Conservation (phyloP, 2,329 filamentous ascomycete genomes). For the Clarireedia hainanense region DNA sequence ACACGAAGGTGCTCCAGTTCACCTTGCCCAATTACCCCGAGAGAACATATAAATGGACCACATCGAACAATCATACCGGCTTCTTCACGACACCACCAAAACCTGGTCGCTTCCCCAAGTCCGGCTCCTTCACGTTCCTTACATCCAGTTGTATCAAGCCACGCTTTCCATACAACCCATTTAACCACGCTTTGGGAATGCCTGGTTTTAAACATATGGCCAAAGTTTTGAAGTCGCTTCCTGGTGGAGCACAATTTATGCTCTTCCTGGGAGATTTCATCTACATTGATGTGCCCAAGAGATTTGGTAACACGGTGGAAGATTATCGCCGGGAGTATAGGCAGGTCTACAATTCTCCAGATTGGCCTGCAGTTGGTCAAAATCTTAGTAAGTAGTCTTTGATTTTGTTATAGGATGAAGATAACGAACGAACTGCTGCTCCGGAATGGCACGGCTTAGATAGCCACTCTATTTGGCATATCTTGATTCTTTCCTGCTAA, state of each 20-base stretch:
- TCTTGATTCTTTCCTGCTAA: neutral
- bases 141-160: conserved; percentile 87
- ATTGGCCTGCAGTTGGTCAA: conserved; percentile 69
- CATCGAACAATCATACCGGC: conserved; percentile 81
- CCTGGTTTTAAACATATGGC: conserved; percentile 73
- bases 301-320: conserved; percentile 62
- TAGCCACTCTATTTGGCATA: neutral
- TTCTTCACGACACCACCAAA: conserved; percentile 72
- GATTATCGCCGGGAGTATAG: conserved; percentile 89
- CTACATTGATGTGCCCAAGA: conserved; percentile 79
- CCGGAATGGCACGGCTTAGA: neutral
- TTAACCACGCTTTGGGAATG: conserved; percentile 76
- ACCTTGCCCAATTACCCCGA: conserved; percentile 57
- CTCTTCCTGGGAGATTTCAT: conserved; percentile 84
- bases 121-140: conserved; percentile 78
- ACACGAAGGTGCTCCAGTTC: conserved; percentile 63
- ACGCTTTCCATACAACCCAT: conserved; percentile 82
- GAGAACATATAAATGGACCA: conserved; percentile 71
- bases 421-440: too few species aligned
- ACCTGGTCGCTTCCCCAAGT: conserved; percentile 30
- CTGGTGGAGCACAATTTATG: conserved; percentile 62
- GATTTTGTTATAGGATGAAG: neutral
- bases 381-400: conserved; percentile 53
- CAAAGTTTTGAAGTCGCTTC: conserved; percentile 59
- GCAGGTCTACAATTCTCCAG: conserved; percentile 90